Percentiles rank a stretch among this genome's conserved stretches.
These are phyloP conservation scores for Arthrobotrys conoides DNA, from an alignment of 2,329 filamentous ascomycete species.

Conservation along the genomic window DNA sequence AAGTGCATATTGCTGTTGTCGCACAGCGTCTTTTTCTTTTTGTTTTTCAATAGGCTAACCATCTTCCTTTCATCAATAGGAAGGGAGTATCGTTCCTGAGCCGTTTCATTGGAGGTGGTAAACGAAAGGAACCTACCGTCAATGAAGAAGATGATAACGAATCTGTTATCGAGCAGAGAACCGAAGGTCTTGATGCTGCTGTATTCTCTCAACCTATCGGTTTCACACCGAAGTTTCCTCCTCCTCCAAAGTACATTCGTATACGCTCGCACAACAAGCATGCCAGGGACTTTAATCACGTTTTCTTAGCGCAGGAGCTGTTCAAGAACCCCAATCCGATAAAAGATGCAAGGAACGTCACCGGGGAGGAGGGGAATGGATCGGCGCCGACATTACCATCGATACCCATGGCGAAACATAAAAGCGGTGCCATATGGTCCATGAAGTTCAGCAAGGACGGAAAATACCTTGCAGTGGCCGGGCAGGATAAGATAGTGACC, in stretches of 20 bases:
- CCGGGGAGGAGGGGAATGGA: constrained; percentile 65
- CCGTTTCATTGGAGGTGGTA: constrained; percentile 80
- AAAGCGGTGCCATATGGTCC: constrained; percentile 84
- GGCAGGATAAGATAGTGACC: constrained; percentile 86
- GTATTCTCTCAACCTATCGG: constrained; percentile 85
- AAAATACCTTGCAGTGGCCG: constrained; percentile 89
- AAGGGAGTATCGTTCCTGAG: constrained; percentile 93
- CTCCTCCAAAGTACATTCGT: constrained; percentile 88
- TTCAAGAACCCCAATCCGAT: constrained; percentile 68
- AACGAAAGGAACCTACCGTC: constrained; percentile 75
- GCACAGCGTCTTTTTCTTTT: neutral
- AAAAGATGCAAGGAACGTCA: constrained; percentile 66
- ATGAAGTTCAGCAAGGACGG: constrained; percentile 94
- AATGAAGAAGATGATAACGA: constrained; percentile 73
- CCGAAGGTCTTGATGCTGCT: constrained; percentile 84
- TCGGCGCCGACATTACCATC: constrained; percentile 63
- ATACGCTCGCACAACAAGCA: constrained; percentile 86
- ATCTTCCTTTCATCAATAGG: constrained; percentile 70
- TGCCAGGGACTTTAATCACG: constrained; percentile 82
- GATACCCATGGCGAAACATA: constrained; percentile 61
- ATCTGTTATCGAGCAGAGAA: constrained; percentile 77
- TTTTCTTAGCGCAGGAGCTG: constrained; percentile 95
- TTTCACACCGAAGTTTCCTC: constrained; percentile 88
- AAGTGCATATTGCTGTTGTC: constrained; percentile 6
- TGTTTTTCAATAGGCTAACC: constrained; percentile 23